phyloP scores from a whole-genome alignment of 345 rosid genomes.

The Hevea brasiliensis region DNA sequence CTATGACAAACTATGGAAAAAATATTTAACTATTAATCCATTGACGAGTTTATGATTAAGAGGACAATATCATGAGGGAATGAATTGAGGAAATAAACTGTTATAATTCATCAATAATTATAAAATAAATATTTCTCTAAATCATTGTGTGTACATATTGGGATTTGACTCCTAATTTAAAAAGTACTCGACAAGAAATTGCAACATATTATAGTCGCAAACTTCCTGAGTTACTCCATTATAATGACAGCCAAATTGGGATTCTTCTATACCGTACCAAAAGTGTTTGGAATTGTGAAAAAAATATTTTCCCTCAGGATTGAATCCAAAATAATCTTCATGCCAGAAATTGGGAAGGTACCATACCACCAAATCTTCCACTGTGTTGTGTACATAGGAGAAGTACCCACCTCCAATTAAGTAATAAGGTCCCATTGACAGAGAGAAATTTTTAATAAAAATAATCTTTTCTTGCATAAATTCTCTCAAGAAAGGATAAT shows the following conservation, averaged over 20 bases:
- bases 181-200: neutral
- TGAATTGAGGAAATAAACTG: too few species aligned
- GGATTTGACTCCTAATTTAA: too few species aligned
- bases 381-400: neutral
- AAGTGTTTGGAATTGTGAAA: neutral
- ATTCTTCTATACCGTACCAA: neutral
- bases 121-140: too few species aligned
- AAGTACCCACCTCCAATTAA: constrained; percentile 3
- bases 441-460: neutral
- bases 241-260: neutral
- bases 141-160: too few species aligned
- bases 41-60: too few species aligned
- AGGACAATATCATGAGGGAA: too few species aligned
- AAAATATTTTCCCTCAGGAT: too few species aligned
- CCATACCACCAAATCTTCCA: neutral
- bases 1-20: too few species aligned
- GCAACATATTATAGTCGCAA: neutral
- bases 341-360: constrained; percentile 3
- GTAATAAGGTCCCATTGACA: constrained; percentile 4
- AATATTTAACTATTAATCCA: too few species aligned
- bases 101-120: too few species aligned
- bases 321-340: neutral
- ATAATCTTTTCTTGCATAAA: neutral
- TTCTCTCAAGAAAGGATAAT: neutral
- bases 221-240: neutral